Evolutionary conservation across 176 grass and related monocot genomes (phyloP).

Genomic region (Carex littledalei): DNA sequence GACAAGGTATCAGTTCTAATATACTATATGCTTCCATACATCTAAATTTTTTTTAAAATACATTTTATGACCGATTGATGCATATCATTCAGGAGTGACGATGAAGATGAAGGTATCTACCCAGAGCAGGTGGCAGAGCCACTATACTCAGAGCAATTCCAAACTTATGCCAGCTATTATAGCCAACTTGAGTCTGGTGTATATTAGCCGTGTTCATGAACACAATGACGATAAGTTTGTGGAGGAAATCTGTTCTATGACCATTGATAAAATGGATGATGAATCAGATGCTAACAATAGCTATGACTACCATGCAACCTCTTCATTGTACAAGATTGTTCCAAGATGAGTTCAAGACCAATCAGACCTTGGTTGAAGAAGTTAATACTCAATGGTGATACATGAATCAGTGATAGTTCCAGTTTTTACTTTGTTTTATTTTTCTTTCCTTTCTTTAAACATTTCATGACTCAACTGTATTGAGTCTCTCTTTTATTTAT

Average conservation of each 20-base stretch:
- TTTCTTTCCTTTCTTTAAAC: no score
- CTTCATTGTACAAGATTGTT: constrained; percentile 54
- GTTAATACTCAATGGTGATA: no score
- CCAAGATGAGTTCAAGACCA: no score
- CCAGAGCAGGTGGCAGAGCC: constrained; percentile 29
- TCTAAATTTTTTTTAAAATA: not conserved
- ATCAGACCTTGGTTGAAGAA: no score
- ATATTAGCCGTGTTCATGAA: constrained; percentile 27
- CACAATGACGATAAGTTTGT: constrained; percentile 43
- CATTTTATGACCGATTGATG: not conserved
- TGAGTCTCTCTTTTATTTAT: no score
- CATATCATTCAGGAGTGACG: constrained; percentile 60
- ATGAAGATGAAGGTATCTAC: constrained; percentile 49
- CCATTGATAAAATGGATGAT: constrained; percentile 60
- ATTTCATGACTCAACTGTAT: no score
- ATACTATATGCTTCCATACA: not conserved
- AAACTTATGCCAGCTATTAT: constrained; percentile 34
- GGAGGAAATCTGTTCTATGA: constrained; percentile 32
- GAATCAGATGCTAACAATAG: constrained; percentile 76
- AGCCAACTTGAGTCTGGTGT: constrained; percentile 51
- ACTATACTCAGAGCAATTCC: constrained; percentile 30
- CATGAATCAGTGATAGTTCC: no score
- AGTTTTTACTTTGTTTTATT: no score
- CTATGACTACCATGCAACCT: constrained; percentile 66
- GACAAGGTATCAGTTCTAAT: constrained; percentile 46